Conservation (phyloP, 495 filamentous ascomycete species). For the Cladorrhinum samala region DNA sequence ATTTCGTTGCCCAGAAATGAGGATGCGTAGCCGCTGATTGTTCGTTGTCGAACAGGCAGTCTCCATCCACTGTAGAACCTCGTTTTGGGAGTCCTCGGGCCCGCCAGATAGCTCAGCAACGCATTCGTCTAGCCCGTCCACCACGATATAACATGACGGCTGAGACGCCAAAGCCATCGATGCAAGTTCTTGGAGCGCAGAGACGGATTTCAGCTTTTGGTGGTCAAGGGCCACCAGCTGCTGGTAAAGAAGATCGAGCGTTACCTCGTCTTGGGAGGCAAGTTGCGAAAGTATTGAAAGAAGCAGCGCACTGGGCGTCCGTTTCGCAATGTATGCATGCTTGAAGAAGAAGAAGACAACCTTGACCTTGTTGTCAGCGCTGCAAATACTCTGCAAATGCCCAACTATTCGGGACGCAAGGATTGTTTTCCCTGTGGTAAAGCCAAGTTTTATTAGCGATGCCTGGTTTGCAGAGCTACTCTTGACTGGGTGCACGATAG, state of each 20-base stretch:
- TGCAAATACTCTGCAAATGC: not conserved
- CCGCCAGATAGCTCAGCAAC: not conserved
- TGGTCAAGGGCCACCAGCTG: not conserved
- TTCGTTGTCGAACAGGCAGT: no score
- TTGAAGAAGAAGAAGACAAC: not conserved
- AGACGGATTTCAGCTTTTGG: not conserved
- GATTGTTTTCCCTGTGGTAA: not conserved
- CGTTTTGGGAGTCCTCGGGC: not conserved
- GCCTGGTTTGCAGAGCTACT: no score
- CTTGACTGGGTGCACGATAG: no score
- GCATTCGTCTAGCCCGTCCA: constrained; percentile 1
- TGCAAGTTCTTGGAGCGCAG: not conserved
- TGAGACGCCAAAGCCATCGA: not conserved
- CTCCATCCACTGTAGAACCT: no score
- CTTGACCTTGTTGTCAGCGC: no score
- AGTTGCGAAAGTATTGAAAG: not conserved
- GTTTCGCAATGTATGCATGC: not conserved
- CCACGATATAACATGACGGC: not conserved
- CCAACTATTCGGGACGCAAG: not conserved
- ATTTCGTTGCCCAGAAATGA: not conserved
- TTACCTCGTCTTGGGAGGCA: not conserved
- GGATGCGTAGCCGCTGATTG: not conserved
- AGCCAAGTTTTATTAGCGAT: not conserved
- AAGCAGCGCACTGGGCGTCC: not conserved
- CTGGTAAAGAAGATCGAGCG: not conserved